These are phyloP conservation scores for Volvox carteri DNA, from an alignment of 163 green algal species.

Conservation along the genomic window DNA sequence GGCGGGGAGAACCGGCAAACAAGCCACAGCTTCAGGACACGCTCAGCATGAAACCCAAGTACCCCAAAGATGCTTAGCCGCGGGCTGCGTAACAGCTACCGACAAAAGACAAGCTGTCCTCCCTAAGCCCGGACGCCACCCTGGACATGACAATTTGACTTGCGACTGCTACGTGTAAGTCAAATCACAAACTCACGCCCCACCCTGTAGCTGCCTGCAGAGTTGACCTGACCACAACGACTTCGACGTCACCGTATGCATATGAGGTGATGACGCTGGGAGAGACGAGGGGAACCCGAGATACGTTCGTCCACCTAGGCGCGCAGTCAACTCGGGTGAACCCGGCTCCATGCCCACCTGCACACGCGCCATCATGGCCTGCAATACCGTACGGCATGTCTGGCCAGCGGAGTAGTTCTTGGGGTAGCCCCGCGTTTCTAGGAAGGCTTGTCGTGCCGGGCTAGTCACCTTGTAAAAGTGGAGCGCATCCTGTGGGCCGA, in stretches of 20 bases:
- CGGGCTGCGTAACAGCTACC: too few relatives aligned
- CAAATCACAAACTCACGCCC: too few relatives aligned
- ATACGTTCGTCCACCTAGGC: not conserved
- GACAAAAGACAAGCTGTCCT: too few relatives aligned
- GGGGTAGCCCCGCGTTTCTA: slow-evolving; percentile 58
- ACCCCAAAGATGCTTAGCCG: not conserved
- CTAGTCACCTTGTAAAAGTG: slow-evolving; percentile 35
- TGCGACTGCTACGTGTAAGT: too few relatives aligned
- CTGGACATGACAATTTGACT: too few relatives aligned
- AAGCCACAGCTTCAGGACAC: not conserved
- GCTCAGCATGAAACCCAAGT: not conserved
- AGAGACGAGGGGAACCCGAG: too few relatives aligned
- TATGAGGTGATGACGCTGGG: too few relatives aligned
- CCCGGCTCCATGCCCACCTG: slow-evolving; percentile 12
- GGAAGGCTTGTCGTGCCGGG: slow-evolving; percentile 50
- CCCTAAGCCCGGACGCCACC: too few relatives aligned
- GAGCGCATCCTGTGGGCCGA: slow-evolving; percentile 35
- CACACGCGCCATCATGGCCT: slow-evolving; percentile 44
- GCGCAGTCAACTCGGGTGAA: not conserved
- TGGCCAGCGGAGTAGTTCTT: slow-evolving; percentile 37
- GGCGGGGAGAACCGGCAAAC: too few relatives aligned
- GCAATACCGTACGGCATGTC: slow-evolving; percentile 35
- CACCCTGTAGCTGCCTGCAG: too few relatives aligned
- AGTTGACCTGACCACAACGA: too few relatives aligned
- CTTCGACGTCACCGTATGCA: too few relatives aligned